A percentile compares a stretch with the other conserved stretches of the same genome.
Evolutionary conservation across 495 filamentous ascomycete genomes (phyloP).

Genomic region (Lasiosphaeria ovina): DNA sequence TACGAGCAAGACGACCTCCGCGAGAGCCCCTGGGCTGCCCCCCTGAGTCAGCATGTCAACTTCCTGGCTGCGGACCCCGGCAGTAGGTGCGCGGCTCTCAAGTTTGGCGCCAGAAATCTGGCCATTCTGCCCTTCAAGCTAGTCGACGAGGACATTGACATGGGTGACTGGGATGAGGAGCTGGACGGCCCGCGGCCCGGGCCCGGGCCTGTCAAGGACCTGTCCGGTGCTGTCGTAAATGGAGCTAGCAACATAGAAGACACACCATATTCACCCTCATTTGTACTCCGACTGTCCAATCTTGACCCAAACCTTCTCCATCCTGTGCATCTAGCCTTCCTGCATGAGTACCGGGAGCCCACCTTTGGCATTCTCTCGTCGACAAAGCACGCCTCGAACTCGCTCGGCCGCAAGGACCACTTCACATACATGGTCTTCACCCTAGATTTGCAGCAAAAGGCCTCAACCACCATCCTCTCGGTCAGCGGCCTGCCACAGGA

Average conservation of each 20-base stretch:
- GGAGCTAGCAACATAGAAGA: conserved; percentile 55
- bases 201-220: conserved; percentile 38
- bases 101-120: conserved; percentile 83
- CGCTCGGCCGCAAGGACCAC: conserved; percentile 80
- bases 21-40: conserved; percentile 70
- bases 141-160: conserved; percentile 80
- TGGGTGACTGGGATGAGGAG: conserved; percentile 84
- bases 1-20: conserved; percentile 91
- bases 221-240: conserved; percentile 47
- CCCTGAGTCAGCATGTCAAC: conserved; percentile 66
- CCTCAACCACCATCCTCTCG: conserved; percentile 88
- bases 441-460: conserved; percentile 87
- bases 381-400: conserved; percentile 63
- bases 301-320: conserved; percentile 84
- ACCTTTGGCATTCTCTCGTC: conserved; percentile 93
- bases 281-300: conserved; percentile 79
- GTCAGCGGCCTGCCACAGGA: conserved; percentile 85
- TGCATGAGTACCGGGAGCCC: conserved; percentile 95
- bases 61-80: conserved; percentile 85
- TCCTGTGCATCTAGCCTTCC: conserved; percentile 86
- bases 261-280: conserved; percentile 85
- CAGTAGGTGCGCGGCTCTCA: conserved; percentile 88
- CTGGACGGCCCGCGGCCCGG: conserved; percentile 55
- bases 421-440: conserved; percentile 92
- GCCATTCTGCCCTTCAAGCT: conserved; percentile 93